Evolutionary conservation across 495 filamentous ascomycete genomes (phyloP), one percentile per base, ranked within the genome.

Genomic region (Trichoderma reesei): DNA sequence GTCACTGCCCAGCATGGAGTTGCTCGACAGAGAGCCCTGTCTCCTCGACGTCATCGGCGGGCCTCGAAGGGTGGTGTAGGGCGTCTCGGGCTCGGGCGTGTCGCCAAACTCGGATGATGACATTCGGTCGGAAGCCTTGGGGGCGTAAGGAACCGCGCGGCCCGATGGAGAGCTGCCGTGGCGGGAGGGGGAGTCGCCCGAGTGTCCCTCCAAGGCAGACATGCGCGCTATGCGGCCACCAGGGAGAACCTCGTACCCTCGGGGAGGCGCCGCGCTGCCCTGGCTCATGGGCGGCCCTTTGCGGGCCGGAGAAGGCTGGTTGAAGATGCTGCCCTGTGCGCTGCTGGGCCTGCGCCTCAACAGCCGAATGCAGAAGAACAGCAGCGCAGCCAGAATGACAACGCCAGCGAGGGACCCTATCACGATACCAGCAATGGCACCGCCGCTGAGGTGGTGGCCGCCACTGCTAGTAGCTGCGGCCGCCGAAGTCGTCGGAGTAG

Each of bases 211-310:
- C 41, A 99, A 76, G 13, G 95, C 95, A 38, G 93, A 92, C 95
- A 99, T 98, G 41, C 95, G 85, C 9, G 94, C 88, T 59, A 99
- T 92, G 51, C 95, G 86, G 41, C 91, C 92, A 38, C 92, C 93
- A 42, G 92, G 89, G 33, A 93, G 82, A 38, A 89, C 80, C 65
- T 90, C 88, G 66, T 88, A 90, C 41, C 83, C 85, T 63, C 82
- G 77, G 14, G 85, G 83, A 38, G 80, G 70, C 20, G 73, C 68
- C 11, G 66, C 67, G 9, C 73, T 71, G 5, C 74, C 69, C 65
- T 72, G 67, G 54, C 72, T 73, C 10, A 64, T 42, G n/a, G 73
- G 70, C 39, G 71, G 73, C 36, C 78, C 80, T 63, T 81, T 85
- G 59, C 91, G 83, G 59, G 86, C 80, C 2, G 93, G 91, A 36